Percentiles rank a stretch among this genome's conserved stretches.
Conservation (phyloP, 202 grass and related monocot genomes). For the Digitaria exilis region DNA sequence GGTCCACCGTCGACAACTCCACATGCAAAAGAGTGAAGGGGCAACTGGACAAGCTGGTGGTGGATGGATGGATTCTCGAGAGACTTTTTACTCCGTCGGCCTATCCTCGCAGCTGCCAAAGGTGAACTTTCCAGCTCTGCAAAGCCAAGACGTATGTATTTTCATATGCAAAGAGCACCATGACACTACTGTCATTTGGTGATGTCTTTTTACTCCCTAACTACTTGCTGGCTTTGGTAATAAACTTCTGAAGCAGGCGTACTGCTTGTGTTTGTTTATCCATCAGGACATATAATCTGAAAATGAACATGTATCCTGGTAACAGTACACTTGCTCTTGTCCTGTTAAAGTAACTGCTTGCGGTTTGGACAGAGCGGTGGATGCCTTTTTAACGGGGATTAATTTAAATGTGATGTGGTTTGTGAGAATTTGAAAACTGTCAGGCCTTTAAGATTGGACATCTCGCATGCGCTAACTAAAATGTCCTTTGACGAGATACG, state of each 20-base stretch:
- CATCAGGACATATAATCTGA: not conserved
- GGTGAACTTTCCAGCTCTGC: conserved; percentile 48
- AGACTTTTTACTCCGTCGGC: conserved; percentile 7
- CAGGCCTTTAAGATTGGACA: conserved; percentile 8
- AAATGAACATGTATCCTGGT: not conserved
- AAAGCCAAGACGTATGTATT: conserved; percentile 12
- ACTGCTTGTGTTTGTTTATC: not conserved
- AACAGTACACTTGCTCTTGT: not conserved
- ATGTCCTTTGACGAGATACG: not conserved
- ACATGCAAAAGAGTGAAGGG: not conserved
- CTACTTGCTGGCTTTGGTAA: not conserved
- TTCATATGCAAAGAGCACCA: conserved; percentile 21
- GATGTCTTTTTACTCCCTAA: not conserved
- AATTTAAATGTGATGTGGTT: not conserved
- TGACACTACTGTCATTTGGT: not conserved
- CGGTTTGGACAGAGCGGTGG: not conserved
- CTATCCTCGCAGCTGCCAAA: conserved; percentile 13
- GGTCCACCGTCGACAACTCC: not conserved
- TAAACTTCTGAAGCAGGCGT: not conserved
- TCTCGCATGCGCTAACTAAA: conserved; percentile 5
- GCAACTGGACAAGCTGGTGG: not conserved
- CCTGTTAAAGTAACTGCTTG: no score
- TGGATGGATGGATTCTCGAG: conserved; percentile 29
- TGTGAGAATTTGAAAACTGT: not conserved
- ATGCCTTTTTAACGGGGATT: not conserved